phyloP scores from a whole-genome alignment of 306 rosid genomes.

The Glycine soja region DNA sequence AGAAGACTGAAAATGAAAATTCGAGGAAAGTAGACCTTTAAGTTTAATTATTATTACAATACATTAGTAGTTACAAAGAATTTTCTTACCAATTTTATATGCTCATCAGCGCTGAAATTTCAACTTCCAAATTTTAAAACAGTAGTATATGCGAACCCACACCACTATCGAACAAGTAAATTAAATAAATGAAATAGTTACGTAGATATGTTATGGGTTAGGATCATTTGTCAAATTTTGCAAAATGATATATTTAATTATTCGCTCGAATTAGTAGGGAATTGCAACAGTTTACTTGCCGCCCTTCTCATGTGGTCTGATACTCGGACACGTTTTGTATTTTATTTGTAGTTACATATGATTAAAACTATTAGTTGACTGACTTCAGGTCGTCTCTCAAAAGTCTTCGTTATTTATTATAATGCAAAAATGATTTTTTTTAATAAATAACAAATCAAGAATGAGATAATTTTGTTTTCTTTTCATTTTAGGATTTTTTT shows the following conservation, averaged over 20 bases:
- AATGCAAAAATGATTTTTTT: no score
- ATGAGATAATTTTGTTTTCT: no score
- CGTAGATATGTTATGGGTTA: neutral
- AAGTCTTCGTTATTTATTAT: no score
- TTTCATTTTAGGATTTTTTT: no score
- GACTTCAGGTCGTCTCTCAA: no score
- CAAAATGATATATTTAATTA: neutral
- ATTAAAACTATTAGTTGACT: no score
- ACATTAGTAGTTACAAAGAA: constrained; percentile 17
- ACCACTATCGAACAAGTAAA: neutral
- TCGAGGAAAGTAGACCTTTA: neutral
- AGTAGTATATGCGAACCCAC: neutral
- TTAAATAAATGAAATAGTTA: neutral
- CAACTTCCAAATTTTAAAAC: neutral
- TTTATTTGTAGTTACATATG: no score
- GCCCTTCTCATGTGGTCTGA: no score
- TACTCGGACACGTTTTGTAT: no score
- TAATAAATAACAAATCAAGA: no score
- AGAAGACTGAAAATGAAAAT: neutral
- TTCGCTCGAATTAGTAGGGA: no score
- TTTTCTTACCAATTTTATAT: neutral
- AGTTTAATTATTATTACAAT: neutral
- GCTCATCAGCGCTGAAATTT: neutral
- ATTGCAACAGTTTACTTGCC: no score
- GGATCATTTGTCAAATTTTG: neutral